Conservation (phyloP, 1,284 basidiomycete genomes). For the Rhizoctonia solani region DNA sequence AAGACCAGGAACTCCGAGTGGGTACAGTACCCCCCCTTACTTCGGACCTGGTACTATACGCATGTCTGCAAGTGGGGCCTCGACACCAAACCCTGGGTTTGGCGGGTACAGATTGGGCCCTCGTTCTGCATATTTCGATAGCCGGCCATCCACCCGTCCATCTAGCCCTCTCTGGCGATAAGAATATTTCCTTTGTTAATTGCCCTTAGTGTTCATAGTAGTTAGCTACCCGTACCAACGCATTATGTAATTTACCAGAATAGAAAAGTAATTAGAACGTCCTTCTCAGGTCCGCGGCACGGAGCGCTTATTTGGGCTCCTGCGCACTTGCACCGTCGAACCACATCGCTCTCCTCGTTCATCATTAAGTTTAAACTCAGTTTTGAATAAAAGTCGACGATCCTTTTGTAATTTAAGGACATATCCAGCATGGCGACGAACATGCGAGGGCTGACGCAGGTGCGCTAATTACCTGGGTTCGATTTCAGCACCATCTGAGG, state of each 20-base stretch:
- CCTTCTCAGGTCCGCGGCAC: constrained; percentile 1
- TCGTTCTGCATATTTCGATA: constrained; percentile 15
- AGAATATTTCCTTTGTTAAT: background rate
- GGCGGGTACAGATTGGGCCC: background rate
- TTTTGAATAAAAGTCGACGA: too few relatives aligned
- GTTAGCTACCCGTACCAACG: too few relatives aligned
- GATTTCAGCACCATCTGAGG: constrained; percentile 10
- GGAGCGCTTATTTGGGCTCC: constrained; percentile 7
- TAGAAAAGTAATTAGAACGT: constrained; percentile 26
- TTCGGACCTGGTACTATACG: constrained; percentile 13
- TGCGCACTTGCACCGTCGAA: background rate
- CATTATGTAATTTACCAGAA: constrained; percentile 33
- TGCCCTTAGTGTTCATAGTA: too few relatives aligned
- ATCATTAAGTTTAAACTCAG: background rate
- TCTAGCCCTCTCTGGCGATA: constrained; percentile 25
- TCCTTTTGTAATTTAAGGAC: too few relatives aligned
- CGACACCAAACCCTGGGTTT: constrained; percentile 22
- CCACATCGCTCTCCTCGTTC: background rate
- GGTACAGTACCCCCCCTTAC: constrained; percentile 10
- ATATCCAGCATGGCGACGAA: constrained; percentile 69
- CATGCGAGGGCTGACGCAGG: constrained; percentile 91
- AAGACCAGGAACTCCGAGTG: constrained; percentile 64
- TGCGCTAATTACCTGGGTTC: constrained; percentile 42
- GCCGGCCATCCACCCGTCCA: constrained; percentile 24
- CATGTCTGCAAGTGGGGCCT: constrained; percentile 21